Evolutionary conservation across 805 yeast species (phyloP), one percentile per base, ranked within the genome.

Genomic region (Huiozyma naganishii): DNA sequence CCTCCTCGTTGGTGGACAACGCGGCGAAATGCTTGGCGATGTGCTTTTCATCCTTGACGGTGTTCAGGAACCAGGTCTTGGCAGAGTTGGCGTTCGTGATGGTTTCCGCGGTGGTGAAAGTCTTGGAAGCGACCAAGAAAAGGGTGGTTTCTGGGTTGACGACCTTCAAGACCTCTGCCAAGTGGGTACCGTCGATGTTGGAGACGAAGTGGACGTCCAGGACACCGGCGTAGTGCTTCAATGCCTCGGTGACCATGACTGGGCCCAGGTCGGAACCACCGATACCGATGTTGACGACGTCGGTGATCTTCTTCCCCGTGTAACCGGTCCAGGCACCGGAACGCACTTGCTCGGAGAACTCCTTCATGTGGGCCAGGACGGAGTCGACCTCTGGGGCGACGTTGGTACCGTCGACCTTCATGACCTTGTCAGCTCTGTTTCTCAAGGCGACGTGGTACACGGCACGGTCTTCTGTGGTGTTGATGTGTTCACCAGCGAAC

Each of bases 191-290:
- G 65, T 92, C 98, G 62, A 92, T 90, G 78, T 92, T 92, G 54
- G 97, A 90, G 49, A 92, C 98, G 68, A 89, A 92, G 71, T 90
- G 95, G 41, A 79, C 95, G 51, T 72, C 68, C 56, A 92, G 72
- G 51, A 79, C 81, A 55, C 83, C 76, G 48, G 83, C 69, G 68
- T 90, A 92, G 54, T 85, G 82, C 74, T 90, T 92, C 64, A 92
- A 76, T 36, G 98, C 97, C 72, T 92, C 97, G 49, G 97, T 87
- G 57, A 92, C 97, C 98, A 92, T 92, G 43, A 92, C 97, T 39
- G 98, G 98, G 58, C 98, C 98, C 58, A 92, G 76, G 68, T 92
- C 98, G 29, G 97, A 88, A 56, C 98, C 98, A 64, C 98, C 98
- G 63, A 92, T 92, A 68, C 98, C 98, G 58, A 92, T 86, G 76